Base-by-base conservation (phyloP, 1,139 yeast species). In the Suhomyces chickasaworum region DNA sequence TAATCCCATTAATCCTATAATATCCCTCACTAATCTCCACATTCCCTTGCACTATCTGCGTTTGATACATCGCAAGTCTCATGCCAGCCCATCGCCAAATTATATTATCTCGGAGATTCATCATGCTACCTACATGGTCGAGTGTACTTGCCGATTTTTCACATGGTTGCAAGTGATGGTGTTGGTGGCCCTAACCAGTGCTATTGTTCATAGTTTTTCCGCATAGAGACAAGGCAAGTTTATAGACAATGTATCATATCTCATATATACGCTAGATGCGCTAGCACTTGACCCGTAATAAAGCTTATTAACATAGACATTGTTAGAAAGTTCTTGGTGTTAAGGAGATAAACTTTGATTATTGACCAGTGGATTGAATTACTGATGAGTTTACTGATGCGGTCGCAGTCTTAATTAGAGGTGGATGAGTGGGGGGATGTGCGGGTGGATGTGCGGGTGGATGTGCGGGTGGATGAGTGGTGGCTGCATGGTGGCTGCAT, bases 81-180 rank as follows among this genome's bases (percentile, higher is more conserved):
- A 16, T n/a, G 17, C 3, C 9, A 13, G 20, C 12, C 27, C 37
- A 16, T 23, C 30, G 10, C 20, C 29, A 29, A 22, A 22, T 23
- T 23, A 23, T 20, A 18, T 37, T 16, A 12, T 37, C 16, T 23
- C 32, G 8, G 40, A 29, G n/a, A 9, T 37, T 10, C 25, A n/a
- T 15, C 25, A 18, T 12, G 40, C 30, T 20, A 13, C 25, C 18
- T 1, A 6, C 10, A 21, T 30, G 30, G 36, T 38, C 20, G 41
- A 38, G 27, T 12, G 21, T 13, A 30, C 21, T 10, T 21, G 18
- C 21, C 29, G 35, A 3, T 20, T 30, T 38, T 38, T 31, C 36
- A 38, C 29, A 38, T 38, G 41, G 36, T 31, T 38, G 36, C 41
- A 38, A 36, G 25, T 21, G 36, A 13, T 25, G 7, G 22, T 38